Conservation (phyloP, 306 rosid species). For the Ormosia semicastrata region DNA sequence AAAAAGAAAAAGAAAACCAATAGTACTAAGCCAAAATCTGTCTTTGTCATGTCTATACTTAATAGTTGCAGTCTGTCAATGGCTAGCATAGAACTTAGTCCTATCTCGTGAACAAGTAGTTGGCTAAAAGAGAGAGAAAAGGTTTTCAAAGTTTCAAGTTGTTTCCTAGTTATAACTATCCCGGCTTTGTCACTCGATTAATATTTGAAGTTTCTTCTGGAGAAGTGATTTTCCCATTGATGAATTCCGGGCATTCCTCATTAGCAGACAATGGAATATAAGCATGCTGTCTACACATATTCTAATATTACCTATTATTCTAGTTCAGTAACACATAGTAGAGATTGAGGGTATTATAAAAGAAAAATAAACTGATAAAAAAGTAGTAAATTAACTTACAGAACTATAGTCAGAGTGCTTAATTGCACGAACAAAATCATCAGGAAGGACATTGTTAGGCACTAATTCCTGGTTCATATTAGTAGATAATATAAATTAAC, state of each 20-base stretch:
- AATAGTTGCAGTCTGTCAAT: background rate
- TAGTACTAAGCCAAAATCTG: background rate
- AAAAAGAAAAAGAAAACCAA: background rate
- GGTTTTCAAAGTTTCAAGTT: background rate
- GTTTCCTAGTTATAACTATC: background rate
- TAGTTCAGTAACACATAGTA: background rate
- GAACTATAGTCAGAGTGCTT: slow-evolving; percentile 84
- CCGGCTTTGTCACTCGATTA: background rate
- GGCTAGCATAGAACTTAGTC: background rate
- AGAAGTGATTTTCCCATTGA: slow-evolving; percentile 4
- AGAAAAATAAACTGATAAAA: background rate
- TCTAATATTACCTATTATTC: background rate
- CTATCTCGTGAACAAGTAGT: background rate
- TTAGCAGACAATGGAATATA: background rate
- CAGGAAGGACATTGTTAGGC: slow-evolving; percentile 68
- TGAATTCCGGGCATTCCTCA: slow-evolving; percentile 12
- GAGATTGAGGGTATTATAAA: background rate
- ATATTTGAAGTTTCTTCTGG: slow-evolving; percentile 10
- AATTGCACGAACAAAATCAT: slow-evolving; percentile 63
- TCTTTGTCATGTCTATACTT: background rate
- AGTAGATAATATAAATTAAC: slow-evolving; percentile 28
- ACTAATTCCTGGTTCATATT: slow-evolving; percentile 65
- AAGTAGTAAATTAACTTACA: slow-evolving; percentile 51
- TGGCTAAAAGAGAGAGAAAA: background rate
- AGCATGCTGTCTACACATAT: background rate